Evolutionary conservation across 495 filamentous ascomycete species (phyloP).

Genomic region (Hyaloscypha finlandica): DNA sequence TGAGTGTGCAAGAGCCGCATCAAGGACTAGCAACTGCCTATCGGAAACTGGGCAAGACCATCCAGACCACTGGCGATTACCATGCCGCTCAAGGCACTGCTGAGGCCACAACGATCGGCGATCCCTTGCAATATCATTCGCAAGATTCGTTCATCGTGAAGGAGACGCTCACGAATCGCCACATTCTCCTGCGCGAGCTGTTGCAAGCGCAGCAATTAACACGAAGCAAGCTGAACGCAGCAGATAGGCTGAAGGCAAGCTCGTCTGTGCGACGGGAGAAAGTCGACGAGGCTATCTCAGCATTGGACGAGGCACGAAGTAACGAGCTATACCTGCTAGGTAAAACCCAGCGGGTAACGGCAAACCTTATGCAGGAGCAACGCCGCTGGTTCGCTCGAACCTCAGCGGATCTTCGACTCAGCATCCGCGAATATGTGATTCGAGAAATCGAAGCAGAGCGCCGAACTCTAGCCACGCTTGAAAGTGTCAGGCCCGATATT

Average conservation of each 20-base stretch:
- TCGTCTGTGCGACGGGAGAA: constrained; percentile 87
- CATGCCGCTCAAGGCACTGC: constrained; percentile 98
- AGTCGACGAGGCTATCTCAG: constrained; percentile 90
- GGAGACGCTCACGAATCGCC: constrained; percentile 96
- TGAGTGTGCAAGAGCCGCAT: constrained; percentile 89
- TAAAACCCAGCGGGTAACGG: constrained; percentile 84
- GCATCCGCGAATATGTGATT: constrained; percentile 88
- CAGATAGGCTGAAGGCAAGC: constrained; percentile 83
- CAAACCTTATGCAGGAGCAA: constrained; percentile 85
- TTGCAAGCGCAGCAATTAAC: constrained; percentile 82
- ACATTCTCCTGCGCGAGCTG: constrained; percentile 95
- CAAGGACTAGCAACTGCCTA: constrained; percentile 85
- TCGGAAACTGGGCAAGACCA: constrained; percentile 88
- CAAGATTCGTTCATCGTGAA: constrained; percentile 98
- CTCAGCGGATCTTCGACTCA: constrained; percentile 72
- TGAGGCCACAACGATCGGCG: constrained; percentile 92
- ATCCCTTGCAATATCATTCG: constrained; percentile 93
- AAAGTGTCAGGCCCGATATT: constrained; percentile 90
- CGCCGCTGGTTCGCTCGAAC: constrained; percentile 90
- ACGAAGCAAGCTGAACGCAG: constrained; percentile 75
- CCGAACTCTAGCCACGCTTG: constrained; percentile 86
- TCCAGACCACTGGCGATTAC: constrained; percentile 90
- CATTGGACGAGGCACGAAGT: constrained; percentile 81
- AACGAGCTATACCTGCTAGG: constrained; percentile 76
- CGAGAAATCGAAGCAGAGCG: constrained; percentile 96